A percentile compares a stretch with the other conserved stretches of the same genome.
Evolutionary conservation across 1,139 yeast genomes (phyloP).

Genomic region (Taphrina populina): DNA sequence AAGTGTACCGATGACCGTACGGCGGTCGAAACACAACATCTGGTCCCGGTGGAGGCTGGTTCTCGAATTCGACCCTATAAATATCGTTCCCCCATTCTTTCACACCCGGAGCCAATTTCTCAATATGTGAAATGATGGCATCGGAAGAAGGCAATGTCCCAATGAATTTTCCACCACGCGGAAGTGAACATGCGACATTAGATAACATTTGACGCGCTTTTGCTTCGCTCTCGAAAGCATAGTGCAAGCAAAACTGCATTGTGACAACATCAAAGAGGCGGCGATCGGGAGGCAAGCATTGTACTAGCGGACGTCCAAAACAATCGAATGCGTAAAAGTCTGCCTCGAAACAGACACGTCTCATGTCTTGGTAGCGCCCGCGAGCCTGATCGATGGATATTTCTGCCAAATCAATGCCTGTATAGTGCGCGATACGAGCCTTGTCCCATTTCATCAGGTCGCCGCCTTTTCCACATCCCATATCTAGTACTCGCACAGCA

Average conservation of each 20-base stretch:
- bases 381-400: slow-evolving; percentile 82
- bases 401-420: slow-evolving; percentile 91
- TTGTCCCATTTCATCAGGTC: slow-evolving; percentile 86
- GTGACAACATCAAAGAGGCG: slow-evolving; percentile 67
- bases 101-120: slow-evolving; percentile 48
- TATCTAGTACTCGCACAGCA: slow-evolving; percentile 64
- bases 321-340: slow-evolving; percentile 88
- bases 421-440: slow-evolving; percentile 68
- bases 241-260: slow-evolving; percentile 88
- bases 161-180: slow-evolving; percentile 78
- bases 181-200: slow-evolving; percentile 73
- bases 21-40: slow-evolving; percentile 72
- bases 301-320: slow-evolving; percentile 67
- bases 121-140: slow-evolving; percentile 65
- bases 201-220: slow-evolving; percentile 70
- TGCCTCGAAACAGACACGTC: slow-evolving; percentile 62
- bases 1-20: slow-evolving; percentile 79
- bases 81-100: slow-evolving; percentile 80
- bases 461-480: slow-evolving; percentile 98
- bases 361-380: slow-evolving; percentile 61
- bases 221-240: slow-evolving; percentile 84
- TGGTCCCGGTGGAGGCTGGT: slow-evolving; percentile 60
- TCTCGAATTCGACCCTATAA: slow-evolving; percentile 74
- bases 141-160: slow-evolving; percentile 96
- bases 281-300: slow-evolving; percentile 58